phyloP scores from a whole-genome alignment of 2,329 filamentous ascomycete species.

The Zymoseptoria brevis region DNA sequence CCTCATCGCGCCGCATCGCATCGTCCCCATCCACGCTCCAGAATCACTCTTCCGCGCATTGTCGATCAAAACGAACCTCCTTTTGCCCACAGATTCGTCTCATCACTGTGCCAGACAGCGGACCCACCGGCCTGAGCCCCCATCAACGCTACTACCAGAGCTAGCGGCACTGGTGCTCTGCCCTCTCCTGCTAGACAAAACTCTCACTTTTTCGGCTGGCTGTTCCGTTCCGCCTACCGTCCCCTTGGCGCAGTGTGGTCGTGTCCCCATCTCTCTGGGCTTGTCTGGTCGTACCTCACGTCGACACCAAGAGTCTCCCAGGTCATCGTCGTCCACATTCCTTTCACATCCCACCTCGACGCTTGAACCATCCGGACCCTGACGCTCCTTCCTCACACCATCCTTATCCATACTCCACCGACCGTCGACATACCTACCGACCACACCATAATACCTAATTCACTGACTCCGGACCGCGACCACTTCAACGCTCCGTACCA shows the following conservation, averaged over 20 bases:
- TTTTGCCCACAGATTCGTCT: background rate
- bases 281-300: slow-evolving; percentile 17
- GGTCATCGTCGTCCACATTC: slow-evolving; percentile 25
- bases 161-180: slow-evolving; percentile 27
- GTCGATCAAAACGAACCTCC: background rate
- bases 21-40: background rate
- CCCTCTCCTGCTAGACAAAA: slow-evolving; percentile 25
- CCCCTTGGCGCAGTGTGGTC: slow-evolving; percentile 10
- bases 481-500: background rate
- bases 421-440: slow-evolving; percentile 15
- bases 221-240: slow-evolving; percentile 27
- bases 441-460: slow-evolving; percentile 22
- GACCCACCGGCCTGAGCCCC: background rate
- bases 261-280: slow-evolving; percentile 18
- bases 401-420: slow-evolving; percentile 18
- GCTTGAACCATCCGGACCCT: slow-evolving; percentile 24
- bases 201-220: slow-evolving; percentile 24
- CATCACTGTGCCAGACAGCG: background rate
- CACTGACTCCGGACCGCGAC: background rate
- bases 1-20: background rate
- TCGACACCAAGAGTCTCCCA: slow-evolving; percentile 16
- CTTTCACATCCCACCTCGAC: slow-evolving; percentile 28
- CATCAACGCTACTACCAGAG: slow-evolving; percentile 20
- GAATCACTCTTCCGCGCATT: background rate
- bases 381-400: slow-evolving; percentile 14